phyloP scores from a whole-genome alignment of 345 rosid species.

The Eucalyptus tenuipes region DNA sequence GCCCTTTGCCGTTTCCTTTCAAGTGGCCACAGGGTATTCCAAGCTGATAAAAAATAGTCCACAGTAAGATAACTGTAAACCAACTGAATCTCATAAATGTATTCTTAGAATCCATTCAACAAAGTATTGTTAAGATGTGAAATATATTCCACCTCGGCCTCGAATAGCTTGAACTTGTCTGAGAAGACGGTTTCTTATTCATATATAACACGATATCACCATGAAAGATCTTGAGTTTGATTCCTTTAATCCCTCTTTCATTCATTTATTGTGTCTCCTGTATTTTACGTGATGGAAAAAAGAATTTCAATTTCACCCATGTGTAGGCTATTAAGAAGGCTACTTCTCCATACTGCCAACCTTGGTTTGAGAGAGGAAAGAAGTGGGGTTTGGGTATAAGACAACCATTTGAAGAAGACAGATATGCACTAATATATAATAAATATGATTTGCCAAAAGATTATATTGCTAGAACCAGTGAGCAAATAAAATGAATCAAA shows the following conservation, averaged over 20 bases:
- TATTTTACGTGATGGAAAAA: background rate
- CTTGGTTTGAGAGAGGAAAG: background rate
- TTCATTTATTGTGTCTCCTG: background rate
- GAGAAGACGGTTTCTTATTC: background rate
- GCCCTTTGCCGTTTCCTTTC: conserved; percentile 96
- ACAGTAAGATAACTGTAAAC: background rate
- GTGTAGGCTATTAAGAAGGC: background rate
- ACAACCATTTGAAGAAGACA: background rate
- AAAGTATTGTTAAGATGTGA: background rate
- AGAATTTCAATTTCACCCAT: background rate
- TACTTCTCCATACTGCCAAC: background rate
- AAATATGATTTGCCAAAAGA: background rate
- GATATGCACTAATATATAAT: background rate
- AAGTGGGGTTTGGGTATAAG: background rate
- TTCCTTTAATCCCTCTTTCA: background rate
- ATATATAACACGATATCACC: background rate
- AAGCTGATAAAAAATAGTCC: conserved; percentile 37
- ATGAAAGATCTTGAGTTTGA: background rate
- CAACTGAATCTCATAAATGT: background rate
- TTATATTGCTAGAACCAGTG: background rate
- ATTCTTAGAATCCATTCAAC: background rate
- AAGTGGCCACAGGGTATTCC: conserved; percentile 91
- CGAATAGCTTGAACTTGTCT: background rate
- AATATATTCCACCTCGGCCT: background rate
- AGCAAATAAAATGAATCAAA: background rate